Conservation (phyloP, 371 early-diverging fungal species). For the Saksenaea oblongispora region DNA sequence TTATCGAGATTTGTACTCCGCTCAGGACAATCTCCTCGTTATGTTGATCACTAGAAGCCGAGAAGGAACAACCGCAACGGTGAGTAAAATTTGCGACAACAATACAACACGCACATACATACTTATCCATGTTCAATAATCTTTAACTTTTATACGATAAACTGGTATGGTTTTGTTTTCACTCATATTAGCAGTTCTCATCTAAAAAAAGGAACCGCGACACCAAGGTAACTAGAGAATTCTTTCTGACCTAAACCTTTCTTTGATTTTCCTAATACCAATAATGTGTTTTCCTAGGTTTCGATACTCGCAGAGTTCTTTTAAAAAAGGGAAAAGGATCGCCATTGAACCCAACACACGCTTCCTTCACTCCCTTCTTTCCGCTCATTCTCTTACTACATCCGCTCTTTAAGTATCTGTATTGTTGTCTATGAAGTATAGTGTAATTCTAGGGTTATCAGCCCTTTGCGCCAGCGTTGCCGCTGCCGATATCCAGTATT, state of each 20-base stretch:
- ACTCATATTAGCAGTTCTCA: background rate
- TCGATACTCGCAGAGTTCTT: background rate
- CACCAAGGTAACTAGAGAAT: background rate
- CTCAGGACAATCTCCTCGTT: background rate
- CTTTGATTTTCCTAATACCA: background rate
- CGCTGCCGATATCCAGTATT: slow-evolving; percentile 36
- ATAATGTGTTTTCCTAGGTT: background rate
- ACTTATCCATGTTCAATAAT: background rate
- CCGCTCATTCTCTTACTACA: background rate
- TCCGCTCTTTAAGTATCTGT: background rate
- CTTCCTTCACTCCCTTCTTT: background rate
- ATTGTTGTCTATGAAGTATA: background rate
- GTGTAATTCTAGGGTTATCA: background rate
- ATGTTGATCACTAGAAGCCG: background rate
- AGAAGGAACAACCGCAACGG: no score
- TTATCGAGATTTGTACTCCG: background rate
- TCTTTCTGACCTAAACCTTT: background rate
- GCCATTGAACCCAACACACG: background rate
- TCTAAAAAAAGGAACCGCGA: background rate
- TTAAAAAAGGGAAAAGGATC: background rate
- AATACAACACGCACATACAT: background rate
- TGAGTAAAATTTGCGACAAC: no score
- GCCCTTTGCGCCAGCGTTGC: slow-evolving; percentile 1
- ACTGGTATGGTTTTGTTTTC: background rate
- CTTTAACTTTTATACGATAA: background rate